Evolutionary conservation across 306 rosid species (phyloP).

Genomic region (Gastrolobium bilobum): DNA sequence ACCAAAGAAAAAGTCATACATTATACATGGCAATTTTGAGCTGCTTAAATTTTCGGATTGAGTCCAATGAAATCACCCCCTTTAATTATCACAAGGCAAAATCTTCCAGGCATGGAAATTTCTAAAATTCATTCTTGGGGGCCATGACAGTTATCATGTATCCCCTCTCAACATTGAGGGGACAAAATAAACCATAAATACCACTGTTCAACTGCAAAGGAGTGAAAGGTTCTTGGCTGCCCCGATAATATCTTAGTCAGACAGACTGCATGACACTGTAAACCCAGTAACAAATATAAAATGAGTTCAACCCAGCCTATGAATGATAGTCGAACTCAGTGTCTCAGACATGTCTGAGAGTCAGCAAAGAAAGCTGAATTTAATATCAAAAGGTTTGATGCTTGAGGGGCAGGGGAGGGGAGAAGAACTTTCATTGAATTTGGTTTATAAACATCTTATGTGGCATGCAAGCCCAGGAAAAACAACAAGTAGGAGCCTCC

Average conservation of each 20-base stretch:
- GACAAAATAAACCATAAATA: neutral
- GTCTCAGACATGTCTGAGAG: slow-evolving; percentile 1
- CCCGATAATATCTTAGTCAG: neutral
- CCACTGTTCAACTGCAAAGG: slow-evolving; percentile 5
- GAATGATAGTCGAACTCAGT: slow-evolving; percentile 14
- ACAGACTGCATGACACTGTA: neutral
- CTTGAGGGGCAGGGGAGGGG: neutral
- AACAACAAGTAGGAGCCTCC: neutral
- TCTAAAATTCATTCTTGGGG: neutral
- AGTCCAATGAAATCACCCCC: neutral
- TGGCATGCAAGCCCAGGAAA: neutral
- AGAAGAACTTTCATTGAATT: neutral
- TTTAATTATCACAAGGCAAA: slow-evolving; percentile 3
- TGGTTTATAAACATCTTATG: neutral
- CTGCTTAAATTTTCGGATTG: slow-evolving; percentile 22
- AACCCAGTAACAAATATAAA: neutral
- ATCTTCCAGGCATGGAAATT: neutral
- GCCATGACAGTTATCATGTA: neutral
- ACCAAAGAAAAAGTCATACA: neutral
- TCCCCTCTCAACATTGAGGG: neutral
- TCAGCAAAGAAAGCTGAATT: neutral
- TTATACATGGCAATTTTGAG: slow-evolving; percentile 15
- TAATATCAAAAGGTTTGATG: too few species aligned
- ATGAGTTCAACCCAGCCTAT: neutral
- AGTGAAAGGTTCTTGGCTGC: neutral